phyloP scores from a whole-genome alignment of 1,284 basidiomycete species.

The Lignosus rhinocerotis region DNA sequence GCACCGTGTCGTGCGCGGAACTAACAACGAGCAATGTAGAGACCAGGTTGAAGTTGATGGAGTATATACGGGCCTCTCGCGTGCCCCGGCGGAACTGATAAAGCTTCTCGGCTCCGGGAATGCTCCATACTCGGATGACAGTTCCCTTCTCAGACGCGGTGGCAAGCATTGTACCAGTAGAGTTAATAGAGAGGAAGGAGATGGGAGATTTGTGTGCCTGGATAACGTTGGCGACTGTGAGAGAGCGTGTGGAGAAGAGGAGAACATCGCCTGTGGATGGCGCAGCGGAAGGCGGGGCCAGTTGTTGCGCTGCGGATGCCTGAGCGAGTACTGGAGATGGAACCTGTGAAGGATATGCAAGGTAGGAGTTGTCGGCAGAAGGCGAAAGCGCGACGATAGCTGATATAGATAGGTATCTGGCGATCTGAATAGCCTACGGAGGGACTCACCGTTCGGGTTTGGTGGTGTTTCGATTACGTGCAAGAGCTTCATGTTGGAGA shows the following conservation, averaged over 20 bases:
- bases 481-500: conserved; percentile 96
- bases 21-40: conserved; percentile 86
- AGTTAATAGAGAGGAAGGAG: conserved; percentile 85
- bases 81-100: conserved; percentile 95
- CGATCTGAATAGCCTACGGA: conserved; percentile 2
- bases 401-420: conserved; percentile 32
- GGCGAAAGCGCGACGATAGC: conserved; percentile 95
- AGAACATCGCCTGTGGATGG: conserved; percentile 84
- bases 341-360: conserved; percentile 94
- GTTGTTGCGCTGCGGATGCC: conserved; percentile 43
- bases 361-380: conserved; percentile 92
- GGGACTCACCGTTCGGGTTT: conserved; percentile 82
- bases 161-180: conserved; percentile 87
- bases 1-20: conserved; percentile 94
- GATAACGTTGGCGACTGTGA: conserved; percentile 93
- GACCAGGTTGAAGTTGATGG: conserved; percentile 90
- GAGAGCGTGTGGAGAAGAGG: conserved; percentile 89
- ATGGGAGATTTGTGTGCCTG: conserved; percentile 97
- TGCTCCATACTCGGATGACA: conserved; percentile 92
- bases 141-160: conserved; percentile 96
- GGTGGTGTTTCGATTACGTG: conserved; percentile 98
- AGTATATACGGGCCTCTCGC: conserved; percentile 85
- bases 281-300: conserved; percentile 37
- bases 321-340: conserved; percentile 72
- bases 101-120: conserved; percentile 90